Evolutionary conservation across 176 grass and related monocot genomes (phyloP), one percentile per base, ranked within the genome.

Genomic region (Triticum urartu): DNA sequence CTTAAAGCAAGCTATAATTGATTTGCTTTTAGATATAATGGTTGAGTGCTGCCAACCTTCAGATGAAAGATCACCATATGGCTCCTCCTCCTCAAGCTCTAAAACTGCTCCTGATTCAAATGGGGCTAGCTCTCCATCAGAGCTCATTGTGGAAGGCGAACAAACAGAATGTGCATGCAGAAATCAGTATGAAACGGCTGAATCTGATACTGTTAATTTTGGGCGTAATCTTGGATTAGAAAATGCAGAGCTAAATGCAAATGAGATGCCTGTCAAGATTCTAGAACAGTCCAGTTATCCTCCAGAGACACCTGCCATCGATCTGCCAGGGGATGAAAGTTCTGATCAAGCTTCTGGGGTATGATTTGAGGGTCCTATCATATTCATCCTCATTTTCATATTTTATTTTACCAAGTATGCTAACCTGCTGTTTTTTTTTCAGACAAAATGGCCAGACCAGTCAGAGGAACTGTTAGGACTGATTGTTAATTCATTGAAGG

Each of bases 1-100:
- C 85, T 92, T 97, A 88, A 92, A 94, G 87, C 92, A 98, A 72
- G 94, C 94, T 80, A 95, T 95, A 59, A 88, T 98, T 86, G 94
- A 96, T 88, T 94, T 95, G 80, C 94, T 98, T 85, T 59, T 98
- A 62, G 97, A 98, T 94, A 95, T 94, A 78, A 94, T 98, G 97
- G 97, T 95, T 22, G 92, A 98, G 79, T 98, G 97, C 78, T 98
- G 97, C 77, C 91, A 92, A 80, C 86, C 93, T 72, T 91, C 91
- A 50, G 93, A 95, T 87, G 93, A 84, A 85, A 87, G 86, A 93
- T 68, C 67, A 32, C 43, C 82, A 34, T 86, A 83, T 89, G 86
- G 80, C 78, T 95, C 83, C 56, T 92, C 88, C 47, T 81, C 75
- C 35, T 68, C 87, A 87, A 93, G 78, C 60, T 82, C 84, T 73